Conservation (phyloP, 768 basidiomycete species). For the Naganishia kalamii region DNA sequence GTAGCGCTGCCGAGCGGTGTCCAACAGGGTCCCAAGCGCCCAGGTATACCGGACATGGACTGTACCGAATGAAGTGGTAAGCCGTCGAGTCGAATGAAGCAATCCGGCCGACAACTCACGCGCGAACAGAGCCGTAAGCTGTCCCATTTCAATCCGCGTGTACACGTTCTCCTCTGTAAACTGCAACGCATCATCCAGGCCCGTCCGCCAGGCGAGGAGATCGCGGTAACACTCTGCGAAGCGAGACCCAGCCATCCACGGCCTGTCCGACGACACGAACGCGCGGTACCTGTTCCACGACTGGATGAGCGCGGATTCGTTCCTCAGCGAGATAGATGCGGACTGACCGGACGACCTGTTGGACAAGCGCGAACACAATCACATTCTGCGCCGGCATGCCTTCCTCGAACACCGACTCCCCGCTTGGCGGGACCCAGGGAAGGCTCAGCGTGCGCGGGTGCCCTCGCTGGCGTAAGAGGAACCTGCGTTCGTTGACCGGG, state of each 20-base stretch:
- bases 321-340: not conserved
- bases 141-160: constrained; percentile 2
- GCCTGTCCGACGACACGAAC: not conserved
- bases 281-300: not conserved
- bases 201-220: not conserved
- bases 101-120: not conserved
- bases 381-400: constrained; percentile 6
- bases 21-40: constrained; percentile 10
- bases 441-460: not conserved
- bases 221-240: not conserved
- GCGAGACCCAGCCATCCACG: not conserved
- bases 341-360: not conserved
- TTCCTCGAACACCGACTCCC: not conserved
- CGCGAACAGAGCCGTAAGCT: not conserved
- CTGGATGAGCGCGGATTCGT: not conserved
- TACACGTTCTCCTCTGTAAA: constrained; percentile 1
- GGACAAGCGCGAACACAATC: not conserved
- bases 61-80: not conserved
- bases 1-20: not conserved
- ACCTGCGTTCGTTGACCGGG: not conserved
- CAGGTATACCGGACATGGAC: constrained; percentile 11
- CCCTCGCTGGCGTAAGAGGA: not conserved
- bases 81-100: too few relatives aligned
- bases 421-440: not conserved
- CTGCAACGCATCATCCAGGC: not conserved